Base-by-base conservation (phyloP, 805 yeast species). In the Candida wancherniae region DNA sequence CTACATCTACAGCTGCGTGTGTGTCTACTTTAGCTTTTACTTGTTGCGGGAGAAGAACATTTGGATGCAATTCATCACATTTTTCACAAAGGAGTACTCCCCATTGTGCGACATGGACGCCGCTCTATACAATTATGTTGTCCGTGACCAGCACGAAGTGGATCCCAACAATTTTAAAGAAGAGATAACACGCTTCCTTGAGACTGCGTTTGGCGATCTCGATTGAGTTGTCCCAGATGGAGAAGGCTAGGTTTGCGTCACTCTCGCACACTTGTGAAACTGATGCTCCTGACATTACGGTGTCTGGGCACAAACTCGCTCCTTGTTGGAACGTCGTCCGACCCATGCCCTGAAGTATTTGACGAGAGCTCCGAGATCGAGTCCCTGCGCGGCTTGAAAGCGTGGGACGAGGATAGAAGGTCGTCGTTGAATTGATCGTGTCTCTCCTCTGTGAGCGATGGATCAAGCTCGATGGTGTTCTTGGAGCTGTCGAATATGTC, bases 1-100 rank as follows among this genome's bases (percentile, higher is more conserved):
- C 9, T 55, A 36, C 29, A 32, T 42, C 0, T 54, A 41, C 36
- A 25, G 53, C 9, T 36, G 48, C 16, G 24, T 56, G 5, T 43
- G 49, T 17, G 23, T 46, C 2, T 36, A 48, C 28, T 37, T 44
- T 12, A 35, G 52, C 10, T 56, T 60, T 17, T 39, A 44, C 22
- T 24, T 60, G 10, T 43, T 43, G 30, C 30, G 37, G 13, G 24
- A 39, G 4, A 22, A 35, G n/a, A 57, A 54, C 32, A 38, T 57
- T 15, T 60, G 66, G 66, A 22, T 37, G 10, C 57, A 55, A 20
- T 57, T 34, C 24, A 35, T 48, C 10, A 14, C 18, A 2, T 48
- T 52, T 54, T 57, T 33, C 33, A 27, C 25, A 11, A 15, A 32
- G 4, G 21, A 33, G 9, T 26, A 21, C n/a, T 9, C 15, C 5